Conservation (phyloP, 1,139 yeast genomes). For the Saccharomyces hybrid region DNA sequence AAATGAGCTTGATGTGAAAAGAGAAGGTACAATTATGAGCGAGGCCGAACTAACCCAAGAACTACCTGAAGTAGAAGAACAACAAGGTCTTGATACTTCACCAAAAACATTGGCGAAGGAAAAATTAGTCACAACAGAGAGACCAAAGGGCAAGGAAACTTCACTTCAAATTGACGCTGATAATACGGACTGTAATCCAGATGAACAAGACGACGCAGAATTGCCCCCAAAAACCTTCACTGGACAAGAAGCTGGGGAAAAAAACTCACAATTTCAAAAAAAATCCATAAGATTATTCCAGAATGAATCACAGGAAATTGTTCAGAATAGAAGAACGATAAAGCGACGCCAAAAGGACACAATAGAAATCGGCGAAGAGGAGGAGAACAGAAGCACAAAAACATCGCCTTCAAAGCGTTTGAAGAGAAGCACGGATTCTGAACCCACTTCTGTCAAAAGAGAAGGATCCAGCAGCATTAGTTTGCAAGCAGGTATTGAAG, state of each 20-base stretch:
- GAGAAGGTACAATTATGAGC: conserved; percentile 14
- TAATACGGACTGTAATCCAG: background rate
- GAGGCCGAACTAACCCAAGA: conserved; percentile 29
- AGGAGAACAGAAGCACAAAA: background rate
- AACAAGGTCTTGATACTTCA: background rate
- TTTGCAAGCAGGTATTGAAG: background rate
- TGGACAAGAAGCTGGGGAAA: background rate
- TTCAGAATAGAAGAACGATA: background rate
- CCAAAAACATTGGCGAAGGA: background rate
- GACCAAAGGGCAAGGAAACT: background rate
- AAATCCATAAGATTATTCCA: background rate
- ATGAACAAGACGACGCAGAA: background rate
- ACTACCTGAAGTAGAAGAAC: conserved; percentile 26
- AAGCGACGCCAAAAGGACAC: conserved; percentile 3
- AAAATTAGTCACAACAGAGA: background rate
- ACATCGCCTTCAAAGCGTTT: background rate
- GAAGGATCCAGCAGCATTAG: background rate
- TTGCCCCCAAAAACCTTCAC: background rate
- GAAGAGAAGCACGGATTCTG: background rate
- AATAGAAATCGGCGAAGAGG: background rate
- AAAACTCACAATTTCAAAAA: background rate
- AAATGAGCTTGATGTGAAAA: conserved; percentile 4
- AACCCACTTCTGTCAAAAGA: background rate
- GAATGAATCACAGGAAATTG: background rate
- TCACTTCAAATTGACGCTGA: background rate